Evolutionary conservation across 768 basidiomycete species (phyloP).

Genomic region (Sarcodon aspratus): DNA sequence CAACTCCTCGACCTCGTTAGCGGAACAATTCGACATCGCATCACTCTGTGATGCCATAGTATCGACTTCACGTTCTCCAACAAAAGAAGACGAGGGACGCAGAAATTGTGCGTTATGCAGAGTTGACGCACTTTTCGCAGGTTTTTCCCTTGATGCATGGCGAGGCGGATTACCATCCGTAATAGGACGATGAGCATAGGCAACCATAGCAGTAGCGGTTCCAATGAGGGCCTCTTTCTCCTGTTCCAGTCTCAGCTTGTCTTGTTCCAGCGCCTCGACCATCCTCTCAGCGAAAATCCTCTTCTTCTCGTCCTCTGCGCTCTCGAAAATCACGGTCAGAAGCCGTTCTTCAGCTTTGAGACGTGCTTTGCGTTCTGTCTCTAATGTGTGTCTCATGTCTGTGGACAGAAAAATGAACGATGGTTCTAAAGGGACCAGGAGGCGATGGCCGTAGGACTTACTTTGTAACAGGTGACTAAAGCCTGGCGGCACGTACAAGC

Average conservation of each 20-base stretch:
- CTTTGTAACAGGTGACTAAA: too few relatives aligned
- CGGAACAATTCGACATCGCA: too few relatives aligned
- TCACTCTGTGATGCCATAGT: too few relatives aligned
- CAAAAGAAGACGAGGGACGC: too few relatives aligned
- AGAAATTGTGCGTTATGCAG: too few relatives aligned
- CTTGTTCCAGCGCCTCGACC: slow-evolving; percentile 7
- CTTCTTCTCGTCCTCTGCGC: slow-evolving; percentile 16
- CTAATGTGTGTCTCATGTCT: slow-evolving; percentile 25
- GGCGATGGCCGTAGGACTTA: too few relatives aligned
- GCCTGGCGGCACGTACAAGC: too few relatives aligned
- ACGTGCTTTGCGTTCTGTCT: slow-evolving; percentile 19
- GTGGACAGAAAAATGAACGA: neutral
- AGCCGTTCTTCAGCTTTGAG: slow-evolving; percentile 20
- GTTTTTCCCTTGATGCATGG: neutral
- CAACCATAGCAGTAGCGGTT: too few relatives aligned
- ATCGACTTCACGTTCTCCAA: too few relatives aligned
- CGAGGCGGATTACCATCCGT: neutral
- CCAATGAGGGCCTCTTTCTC: neutral
- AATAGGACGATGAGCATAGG: neutral
- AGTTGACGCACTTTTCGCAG: too few relatives aligned
- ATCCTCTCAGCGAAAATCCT: slow-evolving; percentile 20
- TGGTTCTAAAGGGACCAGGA: neutral
- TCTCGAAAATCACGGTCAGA: neutral
- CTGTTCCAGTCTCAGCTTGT: slow-evolving; percentile 7
- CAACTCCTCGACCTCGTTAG: too few relatives aligned